Conservation (phyloP, 768 basidiomycete genomes). For the Infundibulicybe gibba region DNA sequence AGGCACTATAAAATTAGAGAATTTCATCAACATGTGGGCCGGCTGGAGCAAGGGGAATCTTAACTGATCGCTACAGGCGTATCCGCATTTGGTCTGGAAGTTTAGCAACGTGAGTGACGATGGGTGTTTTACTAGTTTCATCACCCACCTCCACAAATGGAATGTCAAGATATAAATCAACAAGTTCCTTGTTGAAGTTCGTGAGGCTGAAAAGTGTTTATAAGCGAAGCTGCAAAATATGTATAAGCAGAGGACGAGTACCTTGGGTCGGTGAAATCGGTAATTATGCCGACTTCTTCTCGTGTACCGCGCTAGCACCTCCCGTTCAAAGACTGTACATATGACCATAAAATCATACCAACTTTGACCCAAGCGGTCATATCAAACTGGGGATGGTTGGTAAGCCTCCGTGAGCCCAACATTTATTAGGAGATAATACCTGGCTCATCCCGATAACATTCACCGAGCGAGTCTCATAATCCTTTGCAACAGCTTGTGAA, state of each 20-base stretch:
- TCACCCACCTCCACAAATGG: slow-evolving; percentile 62
- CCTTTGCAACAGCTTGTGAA: slow-evolving; percentile 82
- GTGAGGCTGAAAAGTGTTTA: slow-evolving; percentile 55
- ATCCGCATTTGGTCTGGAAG: slow-evolving; percentile 79
- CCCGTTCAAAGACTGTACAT: too few species aligned
- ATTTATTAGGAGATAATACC: slow-evolving; percentile 31
- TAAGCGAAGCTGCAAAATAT: slow-evolving; percentile 4
- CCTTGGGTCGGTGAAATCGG: slow-evolving; percentile 73
- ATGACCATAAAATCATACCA: slow-evolving; percentile 20
- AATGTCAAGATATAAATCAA: slow-evolving; percentile 78
- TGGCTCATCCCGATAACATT: slow-evolving; percentile 84
- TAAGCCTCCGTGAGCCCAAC: not conserved
- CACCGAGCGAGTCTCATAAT: slow-evolving; percentile 59
- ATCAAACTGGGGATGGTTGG: slow-evolving; percentile 53
- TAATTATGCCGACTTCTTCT: slow-evolving; percentile 82
- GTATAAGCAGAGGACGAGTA: slow-evolving; percentile 11
- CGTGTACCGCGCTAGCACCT: slow-evolving; percentile 50
- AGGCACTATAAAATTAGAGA: slow-evolving; percentile 43
- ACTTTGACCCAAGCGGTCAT: slow-evolving; percentile 96
- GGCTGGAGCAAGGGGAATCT: slow-evolving; percentile 27
- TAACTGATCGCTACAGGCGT: slow-evolving; percentile 93
- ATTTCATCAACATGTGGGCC: slow-evolving; percentile 22
- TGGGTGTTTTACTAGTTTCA: not conserved
- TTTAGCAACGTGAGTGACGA: slow-evolving; percentile 10
- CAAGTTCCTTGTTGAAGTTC: slow-evolving; percentile 71